Evolutionary conservation across 768 basidiomycete species (phyloP).

Genomic region (Pulveroboletus sp.): DNA sequence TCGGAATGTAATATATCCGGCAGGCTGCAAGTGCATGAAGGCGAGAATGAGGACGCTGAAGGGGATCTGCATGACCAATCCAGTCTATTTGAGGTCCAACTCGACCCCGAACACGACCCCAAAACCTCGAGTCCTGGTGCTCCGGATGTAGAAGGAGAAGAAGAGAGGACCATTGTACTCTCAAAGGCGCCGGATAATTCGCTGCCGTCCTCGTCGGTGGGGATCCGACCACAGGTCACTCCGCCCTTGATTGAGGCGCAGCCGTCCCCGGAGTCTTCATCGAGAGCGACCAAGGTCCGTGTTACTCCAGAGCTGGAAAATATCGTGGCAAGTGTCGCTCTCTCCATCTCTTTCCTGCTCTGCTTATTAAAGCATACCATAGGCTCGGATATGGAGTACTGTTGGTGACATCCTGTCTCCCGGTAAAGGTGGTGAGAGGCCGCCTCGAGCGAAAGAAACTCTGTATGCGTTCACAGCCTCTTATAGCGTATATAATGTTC

Average conservation of each 20-base stretch:
- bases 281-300: constrained; percentile 37
- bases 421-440: constrained; percentile 40
- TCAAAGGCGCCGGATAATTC: constrained; percentile 11
- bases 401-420: constrained; percentile 62
- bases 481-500: not conserved
- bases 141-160: constrained; percentile 13
- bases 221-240: constrained; percentile 2
- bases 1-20: constrained; percentile 9
- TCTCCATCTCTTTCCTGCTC: not conserved
- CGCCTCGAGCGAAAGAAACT: constrained; percentile 54
- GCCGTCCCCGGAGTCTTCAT: constrained; percentile 11
- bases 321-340: constrained; percentile 47
- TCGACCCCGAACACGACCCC: constrained; percentile 3
- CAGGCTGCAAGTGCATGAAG: not conserved
- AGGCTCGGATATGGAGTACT: constrained; percentile 69
- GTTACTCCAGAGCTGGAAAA: constrained; percentile 61
- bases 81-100: constrained; percentile 7
- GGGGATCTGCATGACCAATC: constrained; percentile 11
- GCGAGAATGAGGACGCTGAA: not conserved
- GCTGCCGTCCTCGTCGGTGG: not conserved
- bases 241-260: constrained; percentile 1
- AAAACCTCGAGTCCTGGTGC: constrained; percentile 1
- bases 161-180: constrained; percentile 31
- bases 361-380: not conserved
- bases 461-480: constrained; percentile 41